A percentile compares a stretch with the other conserved stretches of the same genome.
Conservation (phyloP, 345 rosid genomes). For the Acer saccharum region DNA sequence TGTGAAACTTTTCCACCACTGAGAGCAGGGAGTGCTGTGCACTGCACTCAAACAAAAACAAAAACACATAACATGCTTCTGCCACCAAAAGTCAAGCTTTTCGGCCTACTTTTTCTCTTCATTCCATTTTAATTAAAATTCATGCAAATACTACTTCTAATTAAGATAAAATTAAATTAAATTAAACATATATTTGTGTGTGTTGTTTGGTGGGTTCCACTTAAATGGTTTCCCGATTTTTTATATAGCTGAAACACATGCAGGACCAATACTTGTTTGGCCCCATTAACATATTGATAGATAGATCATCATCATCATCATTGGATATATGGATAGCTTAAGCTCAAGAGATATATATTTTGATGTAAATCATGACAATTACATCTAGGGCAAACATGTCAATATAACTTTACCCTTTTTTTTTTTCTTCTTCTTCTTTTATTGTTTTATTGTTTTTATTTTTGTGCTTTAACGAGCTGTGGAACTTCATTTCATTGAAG, state of each 20-base stretch:
- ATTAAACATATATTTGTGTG: too few relatives aligned
- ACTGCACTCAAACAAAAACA: conserved; percentile 85
- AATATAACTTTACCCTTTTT: neutral
- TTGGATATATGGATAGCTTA: conserved; percentile 19
- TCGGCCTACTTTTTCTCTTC: conserved; percentile 54
- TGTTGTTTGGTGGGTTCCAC: conserved; percentile 33
- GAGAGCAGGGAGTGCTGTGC: conserved; percentile 71
- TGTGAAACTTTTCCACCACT: conserved; percentile 34
- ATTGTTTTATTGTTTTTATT: neutral
- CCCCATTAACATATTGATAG: conserved; percentile 30
- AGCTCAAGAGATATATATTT: conserved; percentile 34
- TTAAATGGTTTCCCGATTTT: conserved; percentile 24
- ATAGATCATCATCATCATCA: conserved; percentile 30
- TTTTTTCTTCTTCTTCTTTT: neutral
- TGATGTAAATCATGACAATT: conserved; percentile 19
- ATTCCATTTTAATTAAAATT: conserved; percentile 22
- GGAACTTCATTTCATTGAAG: conserved; percentile 45
- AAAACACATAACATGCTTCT: conserved; percentile 40
- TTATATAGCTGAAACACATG: conserved; percentile 18
- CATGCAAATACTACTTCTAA: conserved; percentile 31
- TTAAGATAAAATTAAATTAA: too few relatives aligned
- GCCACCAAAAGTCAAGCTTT: conserved; percentile 88
- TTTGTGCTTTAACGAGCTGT: conserved; percentile 26
- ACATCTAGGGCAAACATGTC: conserved; percentile 18
- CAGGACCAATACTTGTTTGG: conserved; percentile 15